Percentiles rank a stretch among this genome's conserved stretches.
These are phyloP conservation scores for Clohesyomyces aquaticus DNA, from an alignment of 495 filamentous ascomycete species.

Conservation along the genomic window DNA sequence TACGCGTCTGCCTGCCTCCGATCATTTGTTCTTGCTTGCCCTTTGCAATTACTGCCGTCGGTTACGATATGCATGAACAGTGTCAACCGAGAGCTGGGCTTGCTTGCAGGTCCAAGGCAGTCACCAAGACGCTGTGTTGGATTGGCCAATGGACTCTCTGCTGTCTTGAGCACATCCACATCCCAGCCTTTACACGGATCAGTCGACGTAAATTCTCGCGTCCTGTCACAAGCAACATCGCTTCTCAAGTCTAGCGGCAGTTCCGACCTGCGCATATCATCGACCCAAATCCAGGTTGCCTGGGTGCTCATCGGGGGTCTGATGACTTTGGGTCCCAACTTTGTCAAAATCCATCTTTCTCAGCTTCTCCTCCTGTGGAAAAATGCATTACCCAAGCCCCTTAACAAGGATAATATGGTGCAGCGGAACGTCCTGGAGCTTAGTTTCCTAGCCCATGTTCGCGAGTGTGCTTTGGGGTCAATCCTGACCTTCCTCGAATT, in stretches of 20 bases:
- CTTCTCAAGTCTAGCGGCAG: constrained; percentile 91
- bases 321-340: constrained; percentile 96
- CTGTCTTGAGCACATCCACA: constrained; percentile 86
- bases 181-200: constrained; percentile 90
- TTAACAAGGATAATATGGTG: constrained; percentile 83
- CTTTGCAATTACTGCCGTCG: constrained; percentile 86
- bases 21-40: constrained; percentile 84
- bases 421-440: constrained; percentile 82
- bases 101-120: constrained; percentile 74
- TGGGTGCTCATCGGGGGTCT: constrained; percentile 97
- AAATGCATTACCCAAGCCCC: constrained; percentile 91
- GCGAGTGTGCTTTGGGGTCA: constrained; percentile 92
- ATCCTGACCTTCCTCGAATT: constrained; percentile 91
- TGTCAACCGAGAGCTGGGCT: constrained; percentile 79
- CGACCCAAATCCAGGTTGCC: constrained; percentile 94
- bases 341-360: constrained; percentile 97
- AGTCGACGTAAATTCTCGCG: constrained; percentile 89
- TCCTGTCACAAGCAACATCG: constrained; percentile 87
- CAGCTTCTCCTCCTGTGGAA: constrained; percentile 97
- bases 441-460: constrained; percentile 90
- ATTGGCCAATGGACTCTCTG: constrained; percentile 90
- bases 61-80: constrained; percentile 97
- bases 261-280: constrained; percentile 86
- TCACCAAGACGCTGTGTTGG: constrained; percentile 85
- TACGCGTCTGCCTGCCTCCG: constrained; percentile 84